phyloP scores from a whole-genome alignment of 202 grass and related monocot species.

The Cymbopogon flexuosus region DNA sequence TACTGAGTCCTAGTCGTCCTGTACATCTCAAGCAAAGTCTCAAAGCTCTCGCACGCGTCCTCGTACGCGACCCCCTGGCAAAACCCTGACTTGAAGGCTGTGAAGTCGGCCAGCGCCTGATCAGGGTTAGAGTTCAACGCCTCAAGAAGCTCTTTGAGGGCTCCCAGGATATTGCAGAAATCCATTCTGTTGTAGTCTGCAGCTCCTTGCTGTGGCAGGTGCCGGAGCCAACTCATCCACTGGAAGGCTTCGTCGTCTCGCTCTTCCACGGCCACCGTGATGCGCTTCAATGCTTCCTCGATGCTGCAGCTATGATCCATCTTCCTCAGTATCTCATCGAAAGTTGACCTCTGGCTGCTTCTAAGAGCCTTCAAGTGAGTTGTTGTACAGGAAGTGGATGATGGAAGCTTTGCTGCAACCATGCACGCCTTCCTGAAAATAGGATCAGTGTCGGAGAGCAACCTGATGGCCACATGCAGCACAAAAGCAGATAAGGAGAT shows the following conservation, averaged over 20 bases:
- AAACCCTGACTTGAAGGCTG: slow-evolving; percentile 42
- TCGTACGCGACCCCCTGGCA: slow-evolving; percentile 40
- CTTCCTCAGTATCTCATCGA: slow-evolving; percentile 43
- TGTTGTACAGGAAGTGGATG: background rate
- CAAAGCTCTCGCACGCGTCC: slow-evolving; percentile 40
- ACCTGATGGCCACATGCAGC: slow-evolving; percentile 67
- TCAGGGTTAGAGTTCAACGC: slow-evolving; percentile 4
- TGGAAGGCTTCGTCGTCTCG: slow-evolving; percentile 45
- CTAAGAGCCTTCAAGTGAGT: background rate
- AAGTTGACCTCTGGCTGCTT: slow-evolving; percentile 47
- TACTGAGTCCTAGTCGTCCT: slow-evolving; percentile 52
- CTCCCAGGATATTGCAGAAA: slow-evolving; percentile 38
- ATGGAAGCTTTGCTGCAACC: slow-evolving; percentile 45
- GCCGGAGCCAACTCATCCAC: slow-evolving; percentile 70
- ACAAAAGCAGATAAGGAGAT: slow-evolving; percentile 41
- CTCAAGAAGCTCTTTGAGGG: slow-evolving; percentile 37
- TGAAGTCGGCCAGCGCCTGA: slow-evolving; percentile 24
- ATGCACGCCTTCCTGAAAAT: slow-evolving; percentile 65
- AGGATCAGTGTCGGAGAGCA: slow-evolving; percentile 39
- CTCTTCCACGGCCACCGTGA: slow-evolving; percentile 28
- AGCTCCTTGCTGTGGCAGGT: slow-evolving; percentile 37
- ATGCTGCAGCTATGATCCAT: slow-evolving; percentile 35
- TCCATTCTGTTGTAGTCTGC: slow-evolving; percentile 15
- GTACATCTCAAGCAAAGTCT: slow-evolving; percentile 48
- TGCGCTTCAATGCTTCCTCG: slow-evolving; percentile 32